phyloP scores from a whole-genome alignment of 2,329 filamentous ascomycete species.

The Uncinocarpus reesii region DNA sequence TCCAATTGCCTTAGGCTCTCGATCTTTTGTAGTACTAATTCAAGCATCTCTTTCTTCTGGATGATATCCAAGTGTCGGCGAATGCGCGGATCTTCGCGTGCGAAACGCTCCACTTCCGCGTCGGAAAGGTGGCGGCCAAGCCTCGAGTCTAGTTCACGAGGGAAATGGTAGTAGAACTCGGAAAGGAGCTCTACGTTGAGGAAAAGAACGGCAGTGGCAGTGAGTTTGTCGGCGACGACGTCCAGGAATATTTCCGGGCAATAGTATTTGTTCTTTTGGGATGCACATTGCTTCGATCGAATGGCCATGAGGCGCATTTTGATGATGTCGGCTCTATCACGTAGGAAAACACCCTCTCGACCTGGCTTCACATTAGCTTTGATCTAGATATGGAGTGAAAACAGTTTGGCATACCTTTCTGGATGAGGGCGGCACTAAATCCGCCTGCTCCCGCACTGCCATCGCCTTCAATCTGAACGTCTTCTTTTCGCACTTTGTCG shows the following conservation, averaged over 20 bases:
- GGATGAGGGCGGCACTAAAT: constrained; percentile 77
- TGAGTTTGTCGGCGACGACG: constrained; percentile 87
- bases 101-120: constrained; percentile 78
- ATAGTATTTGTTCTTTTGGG: constrained; percentile 81
- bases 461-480: constrained; percentile 74
- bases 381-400: background rate
- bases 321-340: constrained; percentile 79
- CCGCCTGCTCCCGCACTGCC: constrained; percentile 78
- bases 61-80: constrained; percentile 84
- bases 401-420: constrained; percentile 56
- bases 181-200: constrained; percentile 92
- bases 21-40: constrained; percentile 92
- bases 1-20: constrained; percentile 79
- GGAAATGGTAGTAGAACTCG: constrained; percentile 98
- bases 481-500: constrained; percentile 77
- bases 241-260: constrained; percentile 98
- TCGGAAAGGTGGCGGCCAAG: constrained; percentile 71
- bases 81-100: constrained; percentile 85
- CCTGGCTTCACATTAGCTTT: constrained; percentile 43
- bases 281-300: constrained; percentile 80
- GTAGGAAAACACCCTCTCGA: constrained; percentile 85
- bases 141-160: constrained; percentile 76
- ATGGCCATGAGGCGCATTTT: constrained; percentile 81
- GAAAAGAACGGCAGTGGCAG: constrained; percentile 89
- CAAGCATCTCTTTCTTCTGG: constrained; percentile 78